Evolutionary conservation across 108 stramenopile species (phyloP), one percentile per base, ranked within the genome.

Genomic region (Hondaea fermentalgiana): DNA sequence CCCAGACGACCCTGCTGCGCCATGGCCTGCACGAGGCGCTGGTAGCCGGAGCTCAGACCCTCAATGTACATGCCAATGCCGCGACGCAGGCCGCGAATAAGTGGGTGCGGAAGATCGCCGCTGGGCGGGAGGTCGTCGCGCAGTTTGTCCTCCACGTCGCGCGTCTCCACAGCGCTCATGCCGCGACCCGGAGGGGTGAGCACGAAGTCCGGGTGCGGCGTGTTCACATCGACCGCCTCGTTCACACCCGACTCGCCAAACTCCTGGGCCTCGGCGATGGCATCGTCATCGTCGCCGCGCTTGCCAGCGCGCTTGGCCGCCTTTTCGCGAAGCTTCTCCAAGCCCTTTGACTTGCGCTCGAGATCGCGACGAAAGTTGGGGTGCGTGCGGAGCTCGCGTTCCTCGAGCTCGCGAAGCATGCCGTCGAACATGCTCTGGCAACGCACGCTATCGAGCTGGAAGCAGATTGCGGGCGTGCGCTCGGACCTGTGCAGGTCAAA

Each of bases 1-100:
- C 96, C 98, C 23, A 99, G 94, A 89, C 97, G 97, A 88, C 98
- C 99, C 91, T 98, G 96, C 90, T 98, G 97, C 42, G 99, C 99
- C 42, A 99, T 92, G 91, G 96, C 95, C 92, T 98, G 98, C 60
- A 99, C 98, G 72, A 98, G 96, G 51, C 99, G 95, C 28, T 98
- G 96, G 93, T 99, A 99, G 89, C 96, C 96, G 17, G 98, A 98
- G 35, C 96, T 96, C 58, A 98, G 97, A 91, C 98, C 99, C 87
- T 98, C 97, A 60, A 98, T 98, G 95, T 98, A 99, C 91, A 99
- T 96, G 87, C 97, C 99, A 89, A 99, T 96, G 76, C 99, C 98
- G 92, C 99, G 95, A 90, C 98, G 96, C 44, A 99, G 94, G 45
- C 97, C 99, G 87, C 98, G 96, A 60, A 99, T 97, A 44, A 98